A percentile compares a stretch with the other conserved stretches of the same genome.
These are phyloP conservation scores for Acacia crassicarpa DNA, from an alignment of 306 rosid genomes.

Conservation along the genomic window DNA sequence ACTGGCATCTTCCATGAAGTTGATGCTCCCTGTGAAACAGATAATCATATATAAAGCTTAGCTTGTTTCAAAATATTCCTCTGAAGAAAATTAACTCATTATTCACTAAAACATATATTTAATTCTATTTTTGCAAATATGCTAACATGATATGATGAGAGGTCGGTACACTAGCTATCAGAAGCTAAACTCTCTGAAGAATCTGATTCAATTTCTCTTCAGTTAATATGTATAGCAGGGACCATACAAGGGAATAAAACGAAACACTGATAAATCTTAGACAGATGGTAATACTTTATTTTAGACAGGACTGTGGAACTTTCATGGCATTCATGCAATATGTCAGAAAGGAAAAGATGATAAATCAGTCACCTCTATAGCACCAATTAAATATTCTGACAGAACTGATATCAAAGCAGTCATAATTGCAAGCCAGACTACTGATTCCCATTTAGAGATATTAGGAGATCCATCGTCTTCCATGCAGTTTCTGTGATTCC, in stretches of 20 bases:
- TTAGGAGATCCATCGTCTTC: slow-evolving; percentile 62
- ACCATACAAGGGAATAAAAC: background rate
- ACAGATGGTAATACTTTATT: slow-evolving; percentile 15
- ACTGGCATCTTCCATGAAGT: slow-evolving; percentile 57
- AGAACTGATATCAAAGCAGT: slow-evolving; percentile 70
- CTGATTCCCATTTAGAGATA: slow-evolving; percentile 83
- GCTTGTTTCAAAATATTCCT: background rate
- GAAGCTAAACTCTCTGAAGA: slow-evolving; percentile 1
- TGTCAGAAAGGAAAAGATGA: background rate
- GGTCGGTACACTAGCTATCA: background rate
- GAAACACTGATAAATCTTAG: background rate
- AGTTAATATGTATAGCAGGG: background rate
- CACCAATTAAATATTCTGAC: slow-evolving; percentile 72
- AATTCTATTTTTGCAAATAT: no score
- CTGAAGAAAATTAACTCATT: background rate
- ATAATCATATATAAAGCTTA: slow-evolving; percentile 12
- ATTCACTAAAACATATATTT: background rate
- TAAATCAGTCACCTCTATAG: slow-evolving; percentile 57
- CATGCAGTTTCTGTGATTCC: slow-evolving; percentile 40
- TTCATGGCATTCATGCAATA: background rate
- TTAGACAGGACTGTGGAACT: background rate
- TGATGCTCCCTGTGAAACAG: slow-evolving; percentile 69
- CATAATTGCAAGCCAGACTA: slow-evolving; percentile 78
- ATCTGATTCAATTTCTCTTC: background rate
- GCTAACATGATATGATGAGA: no score